phyloP scores from a whole-genome alignment of 2,329 filamentous ascomycete genomes.

The Fusarium scirpi region DNA sequence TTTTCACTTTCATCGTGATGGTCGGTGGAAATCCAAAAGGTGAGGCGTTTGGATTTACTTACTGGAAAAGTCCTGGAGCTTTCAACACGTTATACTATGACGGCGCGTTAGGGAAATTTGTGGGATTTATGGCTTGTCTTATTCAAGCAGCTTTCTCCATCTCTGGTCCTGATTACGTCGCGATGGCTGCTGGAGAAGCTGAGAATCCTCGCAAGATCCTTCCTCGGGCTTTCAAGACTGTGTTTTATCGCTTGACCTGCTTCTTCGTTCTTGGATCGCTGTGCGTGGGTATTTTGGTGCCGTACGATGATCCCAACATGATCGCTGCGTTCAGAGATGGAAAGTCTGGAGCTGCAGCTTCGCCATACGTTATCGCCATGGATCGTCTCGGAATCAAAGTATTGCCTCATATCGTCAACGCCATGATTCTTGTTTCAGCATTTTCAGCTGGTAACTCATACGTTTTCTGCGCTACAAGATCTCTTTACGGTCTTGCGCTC shows the following conservation, averaged over 20 bases:
- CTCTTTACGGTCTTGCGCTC: conserved; percentile 75
- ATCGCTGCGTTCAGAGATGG: conserved; percentile 68
- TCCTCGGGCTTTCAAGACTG: conserved; percentile 80
- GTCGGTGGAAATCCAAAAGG: conserved; percentile 81
- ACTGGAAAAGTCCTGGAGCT: conserved; percentile 75
- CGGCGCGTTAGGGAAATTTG: conserved; percentile 70
- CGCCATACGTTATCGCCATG: conserved; percentile 77
- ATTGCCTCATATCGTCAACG: conserved; percentile 79
- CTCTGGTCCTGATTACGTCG: conserved; percentile 75
- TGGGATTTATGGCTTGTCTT: conserved; percentile 81
- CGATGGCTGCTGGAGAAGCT: conserved; percentile 77
- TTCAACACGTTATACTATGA: conserved; percentile 74
- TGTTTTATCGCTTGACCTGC: conserved; percentile 80
- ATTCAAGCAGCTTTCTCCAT: conserved; percentile 78
- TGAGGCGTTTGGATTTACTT: conserved; percentile 78
- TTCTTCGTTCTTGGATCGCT: conserved; percentile 83
- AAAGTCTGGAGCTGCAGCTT: conserved; percentile 75
- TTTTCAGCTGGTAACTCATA: conserved; percentile 75
- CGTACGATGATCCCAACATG: conserved; percentile 74
- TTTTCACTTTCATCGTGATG: conserved; percentile 86
- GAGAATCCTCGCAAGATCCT: conserved; percentile 77
- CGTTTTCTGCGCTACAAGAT: conserved; percentile 74
- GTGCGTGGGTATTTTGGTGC: conserved; percentile 77
- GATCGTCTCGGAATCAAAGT: conserved; percentile 71
- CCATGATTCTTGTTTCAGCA: conserved; percentile 75